Conservation (phyloP, 2,329 filamentous ascomycete genomes). For the Trichoderma sp. region DNA sequence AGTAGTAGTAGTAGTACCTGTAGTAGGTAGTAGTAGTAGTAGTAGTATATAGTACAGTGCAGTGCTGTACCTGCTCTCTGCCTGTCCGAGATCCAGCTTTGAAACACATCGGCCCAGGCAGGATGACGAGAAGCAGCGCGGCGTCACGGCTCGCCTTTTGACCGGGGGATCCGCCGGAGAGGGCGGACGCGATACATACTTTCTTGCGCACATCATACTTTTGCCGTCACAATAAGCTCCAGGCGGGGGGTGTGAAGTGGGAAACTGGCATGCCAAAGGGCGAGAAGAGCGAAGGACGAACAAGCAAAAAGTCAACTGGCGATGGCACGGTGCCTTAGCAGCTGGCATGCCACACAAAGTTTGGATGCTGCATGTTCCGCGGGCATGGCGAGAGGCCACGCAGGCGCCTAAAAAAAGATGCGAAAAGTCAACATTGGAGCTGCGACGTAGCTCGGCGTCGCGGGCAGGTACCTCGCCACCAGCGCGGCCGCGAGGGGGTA, state of each 20-base stretch:
- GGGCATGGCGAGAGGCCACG: not conserved
- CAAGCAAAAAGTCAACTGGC: not conserved
- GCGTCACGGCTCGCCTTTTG: not conserved
- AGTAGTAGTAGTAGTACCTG: too few relatives aligned
- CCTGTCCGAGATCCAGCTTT: not conserved
- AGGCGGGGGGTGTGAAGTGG: not conserved
- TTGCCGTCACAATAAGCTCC: not conserved
- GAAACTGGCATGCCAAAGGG: not conserved
- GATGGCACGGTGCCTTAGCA: not conserved
- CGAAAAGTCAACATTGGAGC: not conserved
- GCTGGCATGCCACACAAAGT: conserved; percentile 7
- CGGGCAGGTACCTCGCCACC: not conserved
- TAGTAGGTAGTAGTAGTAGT: too few relatives aligned
- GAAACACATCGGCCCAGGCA: not conserved
- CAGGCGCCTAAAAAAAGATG: conserved; percentile 5
- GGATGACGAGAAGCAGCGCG: not conserved
- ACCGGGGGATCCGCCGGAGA: not conserved
- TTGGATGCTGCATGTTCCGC: not conserved
- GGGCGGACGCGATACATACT: not conserved
- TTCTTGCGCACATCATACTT: not conserved
- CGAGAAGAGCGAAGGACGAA: too few relatives aligned
- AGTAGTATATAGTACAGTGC: too few relatives aligned
- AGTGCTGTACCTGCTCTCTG: not conserved
- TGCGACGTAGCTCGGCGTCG: not conserved
- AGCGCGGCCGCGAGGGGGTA: not conserved